Percentiles rank a stretch among this genome's conserved stretches.
These are phyloP conservation scores for Trichosanthes truncata DNA, from an alignment of 306 rosid genomes.

Conservation along the genomic window DNA sequence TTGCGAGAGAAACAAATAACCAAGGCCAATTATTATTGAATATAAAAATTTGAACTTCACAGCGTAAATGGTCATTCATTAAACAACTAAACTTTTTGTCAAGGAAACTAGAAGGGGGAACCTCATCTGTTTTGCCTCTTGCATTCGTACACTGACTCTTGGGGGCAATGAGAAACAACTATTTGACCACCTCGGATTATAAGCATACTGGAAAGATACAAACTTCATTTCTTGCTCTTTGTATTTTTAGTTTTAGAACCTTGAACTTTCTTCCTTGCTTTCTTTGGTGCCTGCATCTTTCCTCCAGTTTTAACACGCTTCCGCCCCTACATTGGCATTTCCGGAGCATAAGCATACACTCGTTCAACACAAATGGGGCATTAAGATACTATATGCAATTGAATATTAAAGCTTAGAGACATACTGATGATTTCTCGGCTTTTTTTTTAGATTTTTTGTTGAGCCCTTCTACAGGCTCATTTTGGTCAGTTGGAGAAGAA, in stretches of 20 bases:
- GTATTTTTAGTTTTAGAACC: constrained; percentile 61
- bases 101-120: background rate
- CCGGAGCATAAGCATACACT: background rate
- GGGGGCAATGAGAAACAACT: background rate
- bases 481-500: constrained; percentile 40
- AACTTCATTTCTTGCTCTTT: constrained; percentile 54
- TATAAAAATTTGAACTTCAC: background rate
- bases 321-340: constrained; percentile 53
- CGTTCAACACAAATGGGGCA: background rate
- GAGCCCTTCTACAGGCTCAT: constrained; percentile 41
- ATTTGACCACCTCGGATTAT: background rate
- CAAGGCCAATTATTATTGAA: background rate
- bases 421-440: constrained; percentile 60
- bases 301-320: constrained; percentile 60
- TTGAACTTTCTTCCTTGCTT: constrained; percentile 52
- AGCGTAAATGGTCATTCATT: background rate
- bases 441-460: constrained; percentile 40
- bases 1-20: background rate
- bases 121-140: background rate
- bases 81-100: background rate
- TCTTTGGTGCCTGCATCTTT: constrained; percentile 61
- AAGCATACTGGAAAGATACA: background rate
- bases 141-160: background rate
- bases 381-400: background rate
- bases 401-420: constrained; percentile 21